Evolutionary conservation across 768 basidiomycete species (phyloP).

Genomic region (Leucocoprinus sp.): DNA sequence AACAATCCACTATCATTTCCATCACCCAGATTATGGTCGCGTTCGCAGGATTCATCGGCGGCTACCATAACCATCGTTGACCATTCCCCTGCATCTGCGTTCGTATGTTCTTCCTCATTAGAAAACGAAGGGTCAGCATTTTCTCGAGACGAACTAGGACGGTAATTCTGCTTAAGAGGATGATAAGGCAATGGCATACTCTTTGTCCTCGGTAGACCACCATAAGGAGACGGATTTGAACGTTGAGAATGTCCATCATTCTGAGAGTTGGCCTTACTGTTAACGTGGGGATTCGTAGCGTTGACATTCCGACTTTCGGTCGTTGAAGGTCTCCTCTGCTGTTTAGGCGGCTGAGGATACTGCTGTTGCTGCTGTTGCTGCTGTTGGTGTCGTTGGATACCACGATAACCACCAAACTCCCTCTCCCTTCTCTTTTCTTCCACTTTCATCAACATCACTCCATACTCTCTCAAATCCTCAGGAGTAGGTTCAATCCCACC

Average conservation of each 20-base stretch:
- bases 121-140: neutral
- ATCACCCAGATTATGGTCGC: constrained; percentile 12
- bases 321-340: too few relatives aligned
- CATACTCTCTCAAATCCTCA: constrained; percentile 8
- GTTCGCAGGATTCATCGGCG: too few relatives aligned
- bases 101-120: neutral
- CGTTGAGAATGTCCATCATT: too few relatives aligned
- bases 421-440: constrained; percentile 13
- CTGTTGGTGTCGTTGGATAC: constrained; percentile 5
- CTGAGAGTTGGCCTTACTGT: too few relatives aligned
- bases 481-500: constrained; percentile 6
- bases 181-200: constrained; percentile 35
- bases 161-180: neutral
- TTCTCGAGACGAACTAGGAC: neutral
- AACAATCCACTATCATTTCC: constrained; percentile 14
- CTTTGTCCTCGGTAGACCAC: constrained; percentile 34
- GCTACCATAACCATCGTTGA: neutral
- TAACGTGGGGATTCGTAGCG: too few relatives aligned
- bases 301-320: too few relatives aligned
- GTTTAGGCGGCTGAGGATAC: too few relatives aligned
- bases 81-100: constrained; percentile 10
- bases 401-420: constrained; percentile 10
- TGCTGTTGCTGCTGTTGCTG: constrained; percentile 9
- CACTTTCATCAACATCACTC: constrained; percentile 5
- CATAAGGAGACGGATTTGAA: too few relatives aligned